Percentiles rank a stretch among this genome's conserved stretches.
These are phyloP conservation scores for Tricholoma hemisulphureum DNA, from an alignment of 768 basidiomycete species.

Conservation along the genomic window DNA sequence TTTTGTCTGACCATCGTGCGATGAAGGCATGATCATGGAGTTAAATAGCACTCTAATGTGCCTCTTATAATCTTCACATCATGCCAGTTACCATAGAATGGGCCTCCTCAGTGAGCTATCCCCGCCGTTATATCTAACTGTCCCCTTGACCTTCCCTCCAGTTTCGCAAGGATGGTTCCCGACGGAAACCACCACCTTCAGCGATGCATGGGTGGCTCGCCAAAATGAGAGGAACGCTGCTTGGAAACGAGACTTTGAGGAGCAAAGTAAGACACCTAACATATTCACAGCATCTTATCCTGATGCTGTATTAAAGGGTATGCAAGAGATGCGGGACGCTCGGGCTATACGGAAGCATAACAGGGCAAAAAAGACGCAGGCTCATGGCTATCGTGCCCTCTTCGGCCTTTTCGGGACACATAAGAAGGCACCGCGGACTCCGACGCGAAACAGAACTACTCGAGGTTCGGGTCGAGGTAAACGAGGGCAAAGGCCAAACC, in stretches of 20 bases:
- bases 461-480: conserved; percentile 9
- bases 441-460: conserved; percentile 3
- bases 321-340: conserved; percentile 68
- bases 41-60: conserved; percentile 1
- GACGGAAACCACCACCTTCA: conserved; percentile 49
- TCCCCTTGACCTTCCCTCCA: conserved; percentile 14
- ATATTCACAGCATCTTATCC: not conserved
- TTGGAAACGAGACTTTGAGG: conserved; percentile 59
- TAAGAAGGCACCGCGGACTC: conserved; percentile 11
- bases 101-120: conserved; percentile 39
- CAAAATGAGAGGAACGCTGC: conserved; percentile 73
- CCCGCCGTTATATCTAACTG: conserved; percentile 2
- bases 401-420: conserved; percentile 20
- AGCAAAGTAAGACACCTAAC: conserved; percentile 33
- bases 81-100: conserved; percentile 39
- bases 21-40: not conserved
- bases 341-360: conserved; percentile 23
- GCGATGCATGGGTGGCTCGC: conserved; percentile 75
- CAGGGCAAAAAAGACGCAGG: conserved; percentile 19
- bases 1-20: not conserved
- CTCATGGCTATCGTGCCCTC: conserved; percentile 17
- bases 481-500: conserved; percentile 7
- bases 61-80: conserved; percentile 2
- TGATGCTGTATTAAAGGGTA: conserved; percentile 44
- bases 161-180: conserved; percentile 45